Percentiles rank a stretch among this genome's conserved stretches.
Conservation (phyloP, 495 filamentous ascomycete species). For the Talaromyces proteolyticus region DNA sequence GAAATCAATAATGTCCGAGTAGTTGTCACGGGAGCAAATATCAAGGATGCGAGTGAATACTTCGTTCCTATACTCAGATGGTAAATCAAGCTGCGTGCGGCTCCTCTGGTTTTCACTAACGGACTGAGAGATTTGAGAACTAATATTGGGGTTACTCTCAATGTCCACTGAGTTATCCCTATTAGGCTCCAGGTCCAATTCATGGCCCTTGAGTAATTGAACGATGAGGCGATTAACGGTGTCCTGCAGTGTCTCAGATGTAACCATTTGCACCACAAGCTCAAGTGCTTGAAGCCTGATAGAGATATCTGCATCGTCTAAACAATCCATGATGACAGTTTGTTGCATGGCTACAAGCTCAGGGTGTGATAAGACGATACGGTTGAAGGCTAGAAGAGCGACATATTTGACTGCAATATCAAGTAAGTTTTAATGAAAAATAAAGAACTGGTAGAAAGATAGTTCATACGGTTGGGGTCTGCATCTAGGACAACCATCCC, state of each 20-base stretch:
- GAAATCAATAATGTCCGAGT: slow-evolving; percentile 79
- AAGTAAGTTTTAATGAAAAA: not conserved
- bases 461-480: slow-evolving; percentile 76
- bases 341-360: slow-evolving; percentile 83
- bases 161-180: not conserved
- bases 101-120: slow-evolving; percentile 11
- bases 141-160: not conserved
- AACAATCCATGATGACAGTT: slow-evolving; percentile 91
- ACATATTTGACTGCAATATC: slow-evolving; percentile 80
- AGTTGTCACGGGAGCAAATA: slow-evolving; percentile 90
- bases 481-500: slow-evolving; percentile 91
- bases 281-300: slow-evolving; percentile 91
- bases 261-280: slow-evolving; percentile 86
- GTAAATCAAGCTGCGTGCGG: slow-evolving; percentile 41
- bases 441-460: not conserved
- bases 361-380: slow-evolving; percentile 84
- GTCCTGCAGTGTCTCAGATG: slow-evolving; percentile 69
- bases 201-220: slow-evolving; percentile 60
- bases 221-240: slow-evolving; percentile 82
- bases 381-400: slow-evolving; percentile 87
- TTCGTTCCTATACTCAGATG: slow-evolving; percentile 74
- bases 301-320: slow-evolving; percentile 94
- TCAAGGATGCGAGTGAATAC: slow-evolving; percentile 76
- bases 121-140: not conserved
- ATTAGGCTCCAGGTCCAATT: slow-evolving; percentile 11